phyloP scores from a whole-genome alignment of 306 rosid species.

The Dalbergia cultrata region DNA sequence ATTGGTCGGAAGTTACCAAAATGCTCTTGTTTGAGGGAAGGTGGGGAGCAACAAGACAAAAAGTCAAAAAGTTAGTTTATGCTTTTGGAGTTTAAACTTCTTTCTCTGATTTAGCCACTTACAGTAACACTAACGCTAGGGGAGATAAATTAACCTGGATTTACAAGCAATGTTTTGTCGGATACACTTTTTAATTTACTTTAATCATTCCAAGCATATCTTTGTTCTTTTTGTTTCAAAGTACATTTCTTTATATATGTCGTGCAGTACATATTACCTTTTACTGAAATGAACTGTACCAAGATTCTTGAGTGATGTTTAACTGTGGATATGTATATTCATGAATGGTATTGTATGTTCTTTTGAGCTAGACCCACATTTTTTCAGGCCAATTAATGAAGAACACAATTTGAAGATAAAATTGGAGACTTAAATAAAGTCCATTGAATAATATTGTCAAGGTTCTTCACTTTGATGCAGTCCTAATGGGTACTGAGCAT shows the following conservation, averaged over 20 bases:
- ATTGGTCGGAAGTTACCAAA: constrained; percentile 1
- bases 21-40: constrained; percentile 7
- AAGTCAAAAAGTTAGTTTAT: constrained; percentile 24
- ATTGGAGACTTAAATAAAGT: not conserved
- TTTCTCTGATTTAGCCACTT: not conserved
- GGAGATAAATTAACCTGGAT: constrained; percentile 36
- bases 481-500: not conserved
- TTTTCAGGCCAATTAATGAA: constrained; percentile 16
- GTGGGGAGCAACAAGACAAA: constrained; percentile 26
- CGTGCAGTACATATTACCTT: not conserved
- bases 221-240: constrained; percentile 10
- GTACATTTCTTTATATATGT: not conserved
- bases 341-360: not conserved
- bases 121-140: not conserved
- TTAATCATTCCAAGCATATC: constrained; percentile 32
- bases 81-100: not conserved
- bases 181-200: constrained; percentile 21
- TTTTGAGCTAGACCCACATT: constrained; percentile 3
- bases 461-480: not conserved
- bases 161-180: constrained; percentile 48
- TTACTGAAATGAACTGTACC: not conserved
- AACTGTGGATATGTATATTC: not conserved
- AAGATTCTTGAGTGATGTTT: constrained; percentile 30
- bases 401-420: not conserved
- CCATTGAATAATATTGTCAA: not conserved